Percentiles rank a stretch among this genome's conserved stretches.
phyloP scores from a whole-genome alignment of 2,329 filamentous ascomycete species.

The Bisporella sp. region DNA sequence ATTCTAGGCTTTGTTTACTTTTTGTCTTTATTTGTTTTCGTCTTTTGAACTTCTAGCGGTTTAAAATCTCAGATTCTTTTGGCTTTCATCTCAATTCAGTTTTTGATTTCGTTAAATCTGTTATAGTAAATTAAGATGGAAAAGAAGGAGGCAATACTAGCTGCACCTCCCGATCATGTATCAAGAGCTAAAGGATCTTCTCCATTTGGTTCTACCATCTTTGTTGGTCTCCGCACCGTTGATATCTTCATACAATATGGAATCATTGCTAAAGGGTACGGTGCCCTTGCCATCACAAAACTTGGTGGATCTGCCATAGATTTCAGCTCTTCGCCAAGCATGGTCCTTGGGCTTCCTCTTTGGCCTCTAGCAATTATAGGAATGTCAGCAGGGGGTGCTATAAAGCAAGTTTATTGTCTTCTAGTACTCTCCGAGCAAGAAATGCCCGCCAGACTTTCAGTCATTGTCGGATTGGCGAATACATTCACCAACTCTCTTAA shows the following conservation, averaged over 20 bases:
- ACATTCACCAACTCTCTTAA: not conserved
- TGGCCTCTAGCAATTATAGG: not conserved
- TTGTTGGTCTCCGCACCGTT: conserved; percentile 38
- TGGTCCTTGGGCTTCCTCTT: not conserved
- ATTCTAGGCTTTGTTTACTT: too few species aligned
- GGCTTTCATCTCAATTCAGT: too few species aligned
- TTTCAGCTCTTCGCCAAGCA: conserved; percentile 19
- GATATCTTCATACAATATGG: conserved; percentile 41
- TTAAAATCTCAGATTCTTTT: too few species aligned
- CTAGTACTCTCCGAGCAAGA: not conserved
- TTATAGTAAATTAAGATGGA: too few species aligned
- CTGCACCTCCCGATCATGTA: too few species aligned
- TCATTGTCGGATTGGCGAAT: not conserved
- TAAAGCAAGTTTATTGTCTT: not conserved
- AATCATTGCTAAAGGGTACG: too few species aligned
- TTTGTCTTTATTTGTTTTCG: too few species aligned
- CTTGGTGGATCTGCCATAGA: conserved; percentile 40
- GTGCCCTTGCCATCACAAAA: conserved; percentile 32
- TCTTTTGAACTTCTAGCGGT: too few species aligned
- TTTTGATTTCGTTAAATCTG: too few species aligned
- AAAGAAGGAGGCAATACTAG: too few species aligned
- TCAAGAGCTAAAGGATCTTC: conserved; percentile 18
- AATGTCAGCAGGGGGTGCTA: not conserved
- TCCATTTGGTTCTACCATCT: conserved; percentile 31
- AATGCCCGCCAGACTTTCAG: not conserved